These are phyloP conservation scores for Cordyceps pruinosa DNA, from an alignment of 2,329 filamentous ascomycete species.

Conservation along the genomic window DNA sequence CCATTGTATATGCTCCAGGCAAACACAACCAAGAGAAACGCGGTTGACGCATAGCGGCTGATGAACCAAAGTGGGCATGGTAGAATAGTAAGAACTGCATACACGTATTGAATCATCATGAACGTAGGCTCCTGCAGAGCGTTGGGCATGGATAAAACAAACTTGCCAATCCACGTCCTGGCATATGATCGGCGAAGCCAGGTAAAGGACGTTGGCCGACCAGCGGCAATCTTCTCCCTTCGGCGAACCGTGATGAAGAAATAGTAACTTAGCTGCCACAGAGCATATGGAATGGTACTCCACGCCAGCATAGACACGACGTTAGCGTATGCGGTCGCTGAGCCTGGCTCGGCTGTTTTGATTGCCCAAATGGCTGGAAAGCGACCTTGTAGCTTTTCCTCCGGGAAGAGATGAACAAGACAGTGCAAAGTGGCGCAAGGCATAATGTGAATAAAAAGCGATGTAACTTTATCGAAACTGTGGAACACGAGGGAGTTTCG, in stretches of 20 bases:
- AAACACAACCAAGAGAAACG: slow-evolving; percentile 78
- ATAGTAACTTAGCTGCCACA: slow-evolving; percentile 93
- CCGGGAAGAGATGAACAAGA: slow-evolving; percentile 72
- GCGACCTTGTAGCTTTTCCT: slow-evolving; percentile 55
- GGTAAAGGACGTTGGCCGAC: slow-evolving; percentile 91
- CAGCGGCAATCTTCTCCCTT: slow-evolving; percentile 92
- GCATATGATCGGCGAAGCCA: slow-evolving; percentile 91
- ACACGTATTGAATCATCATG: slow-evolving; percentile 91
- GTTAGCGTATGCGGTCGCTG: slow-evolving; percentile 69
- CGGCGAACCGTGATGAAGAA: slow-evolving; percentile 91
- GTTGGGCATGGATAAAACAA: slow-evolving; percentile 73
- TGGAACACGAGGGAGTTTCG: slow-evolving; percentile 97
- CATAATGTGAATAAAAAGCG: slow-evolving; percentile 99
- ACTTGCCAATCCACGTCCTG: slow-evolving; percentile 78
- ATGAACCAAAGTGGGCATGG: slow-evolving; percentile 95
- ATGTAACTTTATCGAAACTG: slow-evolving; percentile 95
- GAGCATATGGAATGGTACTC: slow-evolving; percentile 84
- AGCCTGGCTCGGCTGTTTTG: slow-evolving; percentile 60
- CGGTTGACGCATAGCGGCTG: slow-evolving; percentile 69
- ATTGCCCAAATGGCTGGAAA: slow-evolving; percentile 86
- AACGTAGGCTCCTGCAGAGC: slow-evolving; percentile 79
- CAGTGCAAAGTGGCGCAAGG: slow-evolving; percentile 90
- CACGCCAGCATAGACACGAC: slow-evolving; percentile 83
- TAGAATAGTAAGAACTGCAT: slow-evolving; percentile 87
- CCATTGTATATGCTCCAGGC: slow-evolving; percentile 95